Percentiles rank a stretch among this genome's conserved stretches.
These are phyloP conservation scores for Boletales sp. DNA, from an alignment of 768 basidiomycete genomes.

Conservation along the genomic window DNA sequence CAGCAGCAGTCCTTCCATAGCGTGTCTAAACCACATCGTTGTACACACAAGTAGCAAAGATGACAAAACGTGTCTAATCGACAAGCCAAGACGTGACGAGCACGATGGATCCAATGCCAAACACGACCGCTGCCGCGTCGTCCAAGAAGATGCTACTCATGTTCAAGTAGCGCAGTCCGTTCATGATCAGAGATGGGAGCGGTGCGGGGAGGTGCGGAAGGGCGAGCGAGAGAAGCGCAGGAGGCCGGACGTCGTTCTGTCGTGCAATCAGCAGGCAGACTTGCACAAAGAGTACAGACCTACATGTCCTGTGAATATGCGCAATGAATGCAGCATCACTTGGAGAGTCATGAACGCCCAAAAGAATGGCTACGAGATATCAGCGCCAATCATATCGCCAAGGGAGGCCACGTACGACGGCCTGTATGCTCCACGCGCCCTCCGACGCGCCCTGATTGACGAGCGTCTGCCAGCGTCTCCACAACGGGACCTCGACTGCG, in stretches of 20 bases:
- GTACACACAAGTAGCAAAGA: neutral
- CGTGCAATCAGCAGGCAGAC: constrained; percentile 4
- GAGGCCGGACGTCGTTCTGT: constrained; percentile 58
- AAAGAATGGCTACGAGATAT: constrained; percentile 61
- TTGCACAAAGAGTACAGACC: constrained; percentile 22
- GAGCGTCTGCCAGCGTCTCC: constrained; percentile 65
- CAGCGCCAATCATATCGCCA: neutral
- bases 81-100: constrained; percentile 48
- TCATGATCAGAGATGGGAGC: constrained; percentile 57
- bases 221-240: constrained; percentile 54
- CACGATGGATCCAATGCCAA: constrained; percentile 69
- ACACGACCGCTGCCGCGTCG: constrained; percentile 64
- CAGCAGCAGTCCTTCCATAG: constrained; percentile 38
- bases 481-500: constrained; percentile 34
- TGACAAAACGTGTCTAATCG: constrained; percentile 9
- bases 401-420: constrained; percentile 45
- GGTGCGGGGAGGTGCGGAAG: constrained; percentile 67
- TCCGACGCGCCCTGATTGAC: constrained; percentile 34
- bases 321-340: constrained; percentile 65
- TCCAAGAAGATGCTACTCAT: constrained; percentile 67
- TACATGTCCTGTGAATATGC: constrained; percentile 69
- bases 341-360: constrained; percentile 78
- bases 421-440: constrained; percentile 47
- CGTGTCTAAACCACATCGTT: neutral
- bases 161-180: constrained; percentile 62